Conservation (phyloP, 2,329 filamentous ascomycete species). For the Fusarium sp. region DNA sequence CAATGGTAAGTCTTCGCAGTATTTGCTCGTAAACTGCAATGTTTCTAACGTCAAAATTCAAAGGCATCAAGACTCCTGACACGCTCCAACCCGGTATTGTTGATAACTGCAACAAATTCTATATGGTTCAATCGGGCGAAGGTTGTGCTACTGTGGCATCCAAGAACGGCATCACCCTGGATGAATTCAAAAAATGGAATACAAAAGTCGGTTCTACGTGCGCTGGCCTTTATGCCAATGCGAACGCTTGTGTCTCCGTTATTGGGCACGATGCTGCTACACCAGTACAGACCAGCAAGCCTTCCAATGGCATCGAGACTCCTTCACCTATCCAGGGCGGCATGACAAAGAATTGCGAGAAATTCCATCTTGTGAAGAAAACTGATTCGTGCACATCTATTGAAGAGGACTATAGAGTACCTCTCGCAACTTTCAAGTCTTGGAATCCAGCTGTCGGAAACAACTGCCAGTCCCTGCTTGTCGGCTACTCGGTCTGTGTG, state of each 20-base stretch:
- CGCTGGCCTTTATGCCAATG: too few species aligned
- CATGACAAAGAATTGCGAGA: not conserved
- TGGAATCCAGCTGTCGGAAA: not conserved
- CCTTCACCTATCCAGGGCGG: not conserved
- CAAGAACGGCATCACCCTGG: too few species aligned
- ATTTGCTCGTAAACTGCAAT: too few species aligned
- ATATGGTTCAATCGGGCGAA: too few species aligned
- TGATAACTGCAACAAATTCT: too few species aligned
- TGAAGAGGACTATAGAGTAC: not conserved
- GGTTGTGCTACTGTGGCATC: too few species aligned
- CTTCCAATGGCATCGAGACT: not conserved
- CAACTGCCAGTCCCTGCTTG: not conserved
- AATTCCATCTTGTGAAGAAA: constrained; percentile 3
- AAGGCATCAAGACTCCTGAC: too few species aligned
- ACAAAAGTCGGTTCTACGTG: too few species aligned
- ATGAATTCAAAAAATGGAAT: too few species aligned
- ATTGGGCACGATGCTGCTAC: not conserved
- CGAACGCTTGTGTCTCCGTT: not conserved
- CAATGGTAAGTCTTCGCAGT: too few species aligned
- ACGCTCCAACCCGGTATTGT: too few species aligned
- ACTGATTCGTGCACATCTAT: not conserved
- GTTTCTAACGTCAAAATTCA: too few species aligned
- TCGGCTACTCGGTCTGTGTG: not conserved
- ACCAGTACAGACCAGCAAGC: not conserved
- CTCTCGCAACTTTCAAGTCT: not conserved